Conservation (phyloP, 1,284 basidiomycete species). For the Meira miltonrushii region DNA sequence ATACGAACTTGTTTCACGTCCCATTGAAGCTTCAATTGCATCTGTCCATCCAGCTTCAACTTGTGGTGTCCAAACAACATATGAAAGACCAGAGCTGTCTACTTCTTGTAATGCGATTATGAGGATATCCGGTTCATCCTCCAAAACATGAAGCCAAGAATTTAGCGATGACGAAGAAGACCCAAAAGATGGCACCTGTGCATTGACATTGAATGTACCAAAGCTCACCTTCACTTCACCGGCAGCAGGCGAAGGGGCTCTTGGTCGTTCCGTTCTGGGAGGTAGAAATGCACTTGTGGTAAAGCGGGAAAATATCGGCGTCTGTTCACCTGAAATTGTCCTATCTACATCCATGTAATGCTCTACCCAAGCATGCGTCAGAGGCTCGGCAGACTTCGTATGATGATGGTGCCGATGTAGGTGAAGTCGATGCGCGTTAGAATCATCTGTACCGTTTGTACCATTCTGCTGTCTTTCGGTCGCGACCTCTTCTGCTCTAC, state of each 20-base stretch:
- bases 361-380: background rate
- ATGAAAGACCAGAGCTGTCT: slow-evolving; percentile 14
- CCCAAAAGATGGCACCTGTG: background rate
- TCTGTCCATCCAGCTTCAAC: slow-evolving; percentile 13
- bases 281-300: background rate
- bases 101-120: slow-evolving; percentile 19
- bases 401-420: background rate
- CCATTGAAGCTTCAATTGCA: slow-evolving; percentile 7
- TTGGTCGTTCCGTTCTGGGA: slow-evolving; percentile 3
- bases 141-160: slow-evolving; percentile 12
- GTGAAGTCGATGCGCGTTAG: too few relatives aligned
- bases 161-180: background rate
- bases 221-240: slow-evolving; percentile 13
- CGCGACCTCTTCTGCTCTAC: background rate
- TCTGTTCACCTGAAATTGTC: background rate
- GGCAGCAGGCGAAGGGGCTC: slow-evolving; percentile 8
- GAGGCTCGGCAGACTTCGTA: background rate
- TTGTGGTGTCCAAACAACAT: slow-evolving; percentile 17
- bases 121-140: slow-evolving; percentile 16
- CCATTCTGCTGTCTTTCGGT: background rate
- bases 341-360: slow-evolving; percentile 2
- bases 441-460: background rate
- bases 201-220: slow-evolving; percentile 17
- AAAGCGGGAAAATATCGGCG: slow-evolving; percentile 16
- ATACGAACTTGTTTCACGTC: slow-evolving; percentile 4